These are phyloP conservation scores for Fonsecaea multimorphosa DNA, from an alignment of 2,329 filamentous ascomycete species.

Conservation along the genomic window DNA sequence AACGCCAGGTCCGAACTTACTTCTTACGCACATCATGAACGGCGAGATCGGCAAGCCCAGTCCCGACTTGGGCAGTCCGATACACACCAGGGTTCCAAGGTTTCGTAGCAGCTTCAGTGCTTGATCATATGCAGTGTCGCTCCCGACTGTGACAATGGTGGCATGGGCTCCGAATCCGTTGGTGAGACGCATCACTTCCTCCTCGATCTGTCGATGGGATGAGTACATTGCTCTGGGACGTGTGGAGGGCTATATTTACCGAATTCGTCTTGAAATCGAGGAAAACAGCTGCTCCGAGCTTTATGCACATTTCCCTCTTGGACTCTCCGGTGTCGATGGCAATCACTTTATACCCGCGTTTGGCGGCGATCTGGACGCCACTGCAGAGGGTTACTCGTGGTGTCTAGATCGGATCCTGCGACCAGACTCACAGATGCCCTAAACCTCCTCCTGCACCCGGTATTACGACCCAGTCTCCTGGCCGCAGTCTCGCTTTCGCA, in stretches of 20 bases:
- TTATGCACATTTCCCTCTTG: slow-evolving; percentile 45
- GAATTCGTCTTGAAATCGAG: slow-evolving; percentile 48
- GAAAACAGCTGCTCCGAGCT: slow-evolving; percentile 45
- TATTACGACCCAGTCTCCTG: slow-evolving; percentile 47
- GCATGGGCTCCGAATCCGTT: slow-evolving; percentile 52
- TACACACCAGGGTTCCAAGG: slow-evolving; percentile 56
- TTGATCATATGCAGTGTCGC: slow-evolving; percentile 52
- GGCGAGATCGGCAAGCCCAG: slow-evolving; percentile 55
- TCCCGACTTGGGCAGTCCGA: slow-evolving; percentile 52
- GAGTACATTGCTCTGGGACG: not conserved
- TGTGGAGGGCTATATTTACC: slow-evolving; percentile 30
- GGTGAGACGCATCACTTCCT: slow-evolving; percentile 49
- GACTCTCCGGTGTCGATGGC: slow-evolving; percentile 48
- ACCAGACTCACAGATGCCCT: slow-evolving; percentile 46
- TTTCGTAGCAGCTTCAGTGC: slow-evolving; percentile 53
- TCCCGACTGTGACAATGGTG: slow-evolving; percentile 56
- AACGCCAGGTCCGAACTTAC: slow-evolving; percentile 35
- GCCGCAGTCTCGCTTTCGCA: slow-evolving; percentile 45
- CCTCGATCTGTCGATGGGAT: slow-evolving; percentile 38
- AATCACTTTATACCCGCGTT: slow-evolving; percentile 47
- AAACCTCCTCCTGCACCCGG: slow-evolving; percentile 48
- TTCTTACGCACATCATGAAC: slow-evolving; percentile 56
- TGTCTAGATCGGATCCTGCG: not conserved
- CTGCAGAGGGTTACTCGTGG: slow-evolving; percentile 32
- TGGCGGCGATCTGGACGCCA: slow-evolving; percentile 48